Evolutionary conservation across 805 yeast species (phyloP).

Genomic region (Wickerhamiella azyma): DNA sequence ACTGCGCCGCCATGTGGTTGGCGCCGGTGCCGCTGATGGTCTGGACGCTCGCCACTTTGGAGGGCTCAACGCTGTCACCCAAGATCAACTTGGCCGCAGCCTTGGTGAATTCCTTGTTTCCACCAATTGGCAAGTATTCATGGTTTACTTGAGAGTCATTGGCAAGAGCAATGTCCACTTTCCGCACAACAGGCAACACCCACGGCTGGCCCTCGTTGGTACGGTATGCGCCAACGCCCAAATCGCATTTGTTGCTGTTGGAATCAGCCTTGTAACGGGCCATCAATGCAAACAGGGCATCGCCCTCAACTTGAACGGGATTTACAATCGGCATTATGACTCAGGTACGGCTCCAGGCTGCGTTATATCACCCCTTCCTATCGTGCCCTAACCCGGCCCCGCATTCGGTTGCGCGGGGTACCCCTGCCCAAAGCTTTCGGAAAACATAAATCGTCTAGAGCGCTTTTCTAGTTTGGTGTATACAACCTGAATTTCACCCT

Average conservation of each 20-base stretch:
- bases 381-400: constrained; percentile 7
- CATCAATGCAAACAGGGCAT: constrained; percentile 65
- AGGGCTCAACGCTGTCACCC: constrained; percentile 46
- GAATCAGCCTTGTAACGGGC: constrained; percentile 28
- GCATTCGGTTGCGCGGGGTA: neutral
- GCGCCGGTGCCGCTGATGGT: constrained; percentile 95
- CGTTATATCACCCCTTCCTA: too few relatives aligned
- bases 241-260: constrained; percentile 33
- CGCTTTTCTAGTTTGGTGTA: too few relatives aligned
- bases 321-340: constrained; percentile 9
- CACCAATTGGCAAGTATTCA: constrained; percentile 80
- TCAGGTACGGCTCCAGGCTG: neutral
- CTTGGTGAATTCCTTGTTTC: constrained; percentile 52
- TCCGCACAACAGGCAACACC: constrained; percentile 62
- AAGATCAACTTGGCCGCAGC: constrained; percentile 60
- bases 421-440: too few relatives aligned
- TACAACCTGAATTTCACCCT: too few relatives aligned
- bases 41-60: constrained; percentile 64
- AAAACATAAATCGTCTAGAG: too few relatives aligned
- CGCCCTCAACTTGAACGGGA: constrained; percentile 45
- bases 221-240: constrained; percentile 90
- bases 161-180: constrained; percentile 35
- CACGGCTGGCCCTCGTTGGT: constrained; percentile 80
- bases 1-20: constrained; percentile 68
- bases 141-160: constrained; percentile 43